These are phyloP conservation scores for Aspergillus pseudoterreus DNA, from an alignment of 2,329 filamentous ascomycete genomes.

Conservation along the genomic window DNA sequence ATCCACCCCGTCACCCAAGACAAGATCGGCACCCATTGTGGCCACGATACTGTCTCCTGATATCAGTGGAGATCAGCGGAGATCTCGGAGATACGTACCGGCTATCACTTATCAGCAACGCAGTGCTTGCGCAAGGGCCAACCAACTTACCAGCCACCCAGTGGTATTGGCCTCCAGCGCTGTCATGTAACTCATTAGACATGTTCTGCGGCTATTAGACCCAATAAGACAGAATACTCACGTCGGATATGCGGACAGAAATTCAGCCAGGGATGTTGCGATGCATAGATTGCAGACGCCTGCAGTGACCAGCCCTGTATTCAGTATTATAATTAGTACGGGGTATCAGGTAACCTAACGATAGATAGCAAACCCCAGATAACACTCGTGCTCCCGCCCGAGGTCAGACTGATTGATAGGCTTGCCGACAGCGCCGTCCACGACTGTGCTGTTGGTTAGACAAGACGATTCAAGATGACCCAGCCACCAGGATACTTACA, in stretches of 20 bases:
- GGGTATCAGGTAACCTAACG: not conserved
- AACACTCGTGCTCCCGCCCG: conserved; percentile 67
- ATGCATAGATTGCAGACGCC: conserved; percentile 68
- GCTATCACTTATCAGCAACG: conserved; percentile 9
- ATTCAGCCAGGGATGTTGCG: conserved; percentile 66
- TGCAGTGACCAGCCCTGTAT: conserved; percentile 49
- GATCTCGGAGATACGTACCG: conserved; percentile 22
- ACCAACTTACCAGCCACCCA: conserved; percentile 57
- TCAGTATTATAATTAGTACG: not conserved
- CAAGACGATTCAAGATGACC: not conserved
- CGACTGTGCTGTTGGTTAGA: conserved; percentile 32
- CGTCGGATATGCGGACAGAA: conserved; percentile 61
- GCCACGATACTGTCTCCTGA: conserved; percentile 49
- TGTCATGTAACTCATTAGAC: conserved; percentile 3
- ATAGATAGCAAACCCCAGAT: conserved; percentile 58
- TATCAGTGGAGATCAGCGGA: conserved; percentile 1
- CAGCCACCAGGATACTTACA: conserved; percentile 14
- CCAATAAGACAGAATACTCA: conserved; percentile 12
- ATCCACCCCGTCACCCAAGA: conserved; percentile 69
- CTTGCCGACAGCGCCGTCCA: conserved; percentile 60
- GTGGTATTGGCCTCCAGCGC: conserved; percentile 62
- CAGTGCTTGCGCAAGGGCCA: not conserved
- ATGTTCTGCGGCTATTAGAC: not conserved
- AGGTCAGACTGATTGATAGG: conserved; percentile 60
- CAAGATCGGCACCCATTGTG: conserved; percentile 56